phyloP scores from a whole-genome alignment of 2,329 filamentous ascomycete genomes.

The Diaporthe eres region DNA sequence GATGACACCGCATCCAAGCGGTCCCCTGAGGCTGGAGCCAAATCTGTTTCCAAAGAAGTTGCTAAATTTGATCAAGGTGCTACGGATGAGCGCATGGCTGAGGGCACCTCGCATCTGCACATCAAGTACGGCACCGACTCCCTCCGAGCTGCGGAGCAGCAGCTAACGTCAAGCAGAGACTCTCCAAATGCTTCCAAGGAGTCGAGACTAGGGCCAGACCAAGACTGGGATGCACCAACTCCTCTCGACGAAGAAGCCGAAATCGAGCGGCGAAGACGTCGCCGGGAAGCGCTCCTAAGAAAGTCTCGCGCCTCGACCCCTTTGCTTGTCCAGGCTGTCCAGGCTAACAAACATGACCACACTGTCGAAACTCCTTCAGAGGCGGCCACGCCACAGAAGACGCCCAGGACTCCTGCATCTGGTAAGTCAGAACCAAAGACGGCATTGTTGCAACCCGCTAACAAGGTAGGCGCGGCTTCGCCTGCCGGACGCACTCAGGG shows the following conservation, averaged over 20 bases:
- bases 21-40: slow-evolving; percentile 71
- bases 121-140: slow-evolving; percentile 52
- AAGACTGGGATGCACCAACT: slow-evolving; percentile 68
- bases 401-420: slow-evolving; percentile 61
- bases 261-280: slow-evolving; percentile 87
- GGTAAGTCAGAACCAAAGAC: slow-evolving; percentile 53
- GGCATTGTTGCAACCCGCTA: background rate
- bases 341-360: slow-evolving; percentile 70
- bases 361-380: slow-evolving; percentile 67
- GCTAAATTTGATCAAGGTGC: slow-evolving; percentile 78
- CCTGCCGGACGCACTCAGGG: slow-evolving; percentile 56
- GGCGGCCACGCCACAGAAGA: slow-evolving; percentile 57
- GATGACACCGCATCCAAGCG: slow-evolving; percentile 75
- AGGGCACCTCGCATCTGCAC: slow-evolving; percentile 48
- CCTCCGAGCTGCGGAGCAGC: background rate
- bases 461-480: slow-evolving; percentile 45
- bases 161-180: slow-evolving; percentile 34
- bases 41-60: slow-evolving; percentile 72
- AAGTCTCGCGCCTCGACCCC: slow-evolving; percentile 84
- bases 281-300: slow-evolving; percentile 86
- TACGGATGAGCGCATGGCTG: slow-evolving; percentile 60
- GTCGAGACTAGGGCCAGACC: slow-evolving; percentile 41
- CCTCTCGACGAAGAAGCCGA: slow-evolving; percentile 85
- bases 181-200: slow-evolving; percentile 19
- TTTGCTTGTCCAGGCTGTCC: slow-evolving; percentile 81